These are phyloP conservation scores for Tagetes erecta DNA, from an alignment of 129 eudicot genomes.

Conservation along the genomic window DNA sequence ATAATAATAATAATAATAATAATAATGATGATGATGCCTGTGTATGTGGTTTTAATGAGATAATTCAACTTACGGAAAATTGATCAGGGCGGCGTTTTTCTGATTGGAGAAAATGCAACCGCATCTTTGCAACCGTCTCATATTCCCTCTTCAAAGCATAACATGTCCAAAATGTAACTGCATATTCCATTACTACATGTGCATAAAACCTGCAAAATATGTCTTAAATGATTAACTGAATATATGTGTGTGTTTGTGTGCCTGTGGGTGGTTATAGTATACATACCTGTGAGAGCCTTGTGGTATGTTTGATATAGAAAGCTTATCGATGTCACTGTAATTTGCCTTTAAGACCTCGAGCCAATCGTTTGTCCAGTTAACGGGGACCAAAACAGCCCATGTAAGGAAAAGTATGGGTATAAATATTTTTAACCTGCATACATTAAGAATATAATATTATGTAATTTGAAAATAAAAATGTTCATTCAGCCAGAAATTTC, in stretches of 20 bases:
- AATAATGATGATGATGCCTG: not conserved
- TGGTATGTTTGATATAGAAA: conserved; percentile 88
- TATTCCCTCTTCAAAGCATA: conserved; percentile 67
- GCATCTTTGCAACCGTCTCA: conserved; percentile 63
- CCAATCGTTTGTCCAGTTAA: conserved; percentile 76
- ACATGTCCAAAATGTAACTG: conserved; percentile 92
- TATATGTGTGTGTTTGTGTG: too few species aligned
- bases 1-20: not conserved
- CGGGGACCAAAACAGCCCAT: conserved; percentile 79
- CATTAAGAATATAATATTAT: conserved; percentile 1
- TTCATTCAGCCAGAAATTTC: not conserved
- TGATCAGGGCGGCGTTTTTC: conserved; percentile 97
- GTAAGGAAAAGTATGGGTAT: conserved; percentile 75
- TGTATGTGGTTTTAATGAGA: conserved; percentile 11
- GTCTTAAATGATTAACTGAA: too few species aligned
- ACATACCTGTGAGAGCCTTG: conserved; percentile 70
- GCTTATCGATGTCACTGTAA: conserved; percentile 79
- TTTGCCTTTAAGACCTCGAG: conserved; percentile 38
- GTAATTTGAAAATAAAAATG: not conserved
- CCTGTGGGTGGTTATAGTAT: not conserved
- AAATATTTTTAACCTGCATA: conserved; percentile 85
- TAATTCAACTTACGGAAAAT: conserved; percentile 65
- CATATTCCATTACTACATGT: conserved; percentile 83
- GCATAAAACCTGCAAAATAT: conserved; percentile 64
- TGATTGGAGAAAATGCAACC: conserved; percentile 87